Evolutionary conservation across 495 filamentous ascomycete genomes (phyloP).

Genomic region (Tuber magnatum): DNA sequence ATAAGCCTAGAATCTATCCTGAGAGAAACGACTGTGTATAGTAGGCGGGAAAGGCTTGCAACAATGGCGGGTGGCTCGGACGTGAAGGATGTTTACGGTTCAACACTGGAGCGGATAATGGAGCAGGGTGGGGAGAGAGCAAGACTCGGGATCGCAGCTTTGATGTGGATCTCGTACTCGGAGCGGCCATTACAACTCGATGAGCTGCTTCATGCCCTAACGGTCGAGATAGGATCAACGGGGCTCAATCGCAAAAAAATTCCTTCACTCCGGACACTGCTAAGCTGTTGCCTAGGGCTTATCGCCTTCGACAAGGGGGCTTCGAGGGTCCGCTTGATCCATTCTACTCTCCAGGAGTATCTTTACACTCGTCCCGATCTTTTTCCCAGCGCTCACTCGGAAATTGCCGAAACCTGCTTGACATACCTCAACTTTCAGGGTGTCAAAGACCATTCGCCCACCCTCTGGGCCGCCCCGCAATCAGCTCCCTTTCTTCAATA

Average conservation of each 20-base stretch:
- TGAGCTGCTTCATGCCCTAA: neutral
- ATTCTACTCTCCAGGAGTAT: neutral
- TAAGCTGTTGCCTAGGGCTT: neutral
- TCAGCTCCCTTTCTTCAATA: neutral
- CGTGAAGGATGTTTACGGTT: neutral
- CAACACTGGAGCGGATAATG: neutral
- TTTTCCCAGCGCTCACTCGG: neutral
- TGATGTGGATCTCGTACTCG: neutral
- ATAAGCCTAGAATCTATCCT: neutral
- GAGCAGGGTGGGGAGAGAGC: neutral
- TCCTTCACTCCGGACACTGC: neutral
- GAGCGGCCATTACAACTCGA: neutral
- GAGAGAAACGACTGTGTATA: neutral
- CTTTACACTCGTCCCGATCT: neutral
- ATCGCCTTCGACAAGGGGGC: neutral
- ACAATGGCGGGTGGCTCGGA: neutral
- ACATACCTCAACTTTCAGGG: neutral
- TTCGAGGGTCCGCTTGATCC: neutral
- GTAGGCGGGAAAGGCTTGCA: neutral
- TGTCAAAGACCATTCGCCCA: neutral
- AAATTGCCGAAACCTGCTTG: neutral
- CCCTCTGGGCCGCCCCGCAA: too few relatives aligned
- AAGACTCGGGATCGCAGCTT: neutral
- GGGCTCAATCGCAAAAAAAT: neutral
- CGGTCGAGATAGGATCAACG: neutral